Evolutionary conservation across 331 rosid genomes (phyloP), one percentile per base, ranked within the genome.

Genomic region (Acacia concinna): DNA sequence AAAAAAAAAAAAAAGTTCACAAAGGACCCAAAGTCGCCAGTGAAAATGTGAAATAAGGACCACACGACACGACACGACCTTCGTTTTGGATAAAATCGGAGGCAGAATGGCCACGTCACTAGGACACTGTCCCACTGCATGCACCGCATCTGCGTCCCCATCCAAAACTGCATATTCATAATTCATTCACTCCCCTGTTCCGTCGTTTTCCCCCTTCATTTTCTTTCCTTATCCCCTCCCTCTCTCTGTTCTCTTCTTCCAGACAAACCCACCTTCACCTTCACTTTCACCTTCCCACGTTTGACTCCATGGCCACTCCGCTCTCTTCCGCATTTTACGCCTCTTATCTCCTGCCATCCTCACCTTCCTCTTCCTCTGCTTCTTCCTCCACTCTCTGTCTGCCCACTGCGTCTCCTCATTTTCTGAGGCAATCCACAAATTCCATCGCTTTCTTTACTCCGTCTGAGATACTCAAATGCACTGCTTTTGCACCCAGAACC

Each of bases 231-330:
- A 78, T 41, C 76, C 35, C 20, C 68, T 40, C 25, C 40, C 32
- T 43, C 4, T 27, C 49, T 35, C 41, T 31, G 3, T 2, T 68
- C 74, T 27, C 41, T 68, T 82, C 46, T 35, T 69, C 76, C 81
- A 40, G 73, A 74, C 86, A 69, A 23, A 18, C 37, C 56, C 35
- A 21, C 62, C 28, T 40, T 38, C 41, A 76, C 59, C 59, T n/a
- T n/a, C 59, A 21, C 62, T 17, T 40, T 38, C 41, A 76, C 59
- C 59, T n/a, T n/a, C 59, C n/a, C n/a, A n/a, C 27, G 12, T 18
- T 49, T 18, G 4, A 0, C 59, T 52, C 77, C 74, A 89, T 90
- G 94, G 87, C 97, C 35, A 66, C 85, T 75, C 67, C 89, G 52
- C 71, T 86, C 20, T 44, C 59, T 25, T 43, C 90, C 14, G 73